Evolutionary conservation across 106 monocot species (phyloP), one percentile per base, ranked within the genome.

Genomic region (Phalaenopsis equestris): DNA sequence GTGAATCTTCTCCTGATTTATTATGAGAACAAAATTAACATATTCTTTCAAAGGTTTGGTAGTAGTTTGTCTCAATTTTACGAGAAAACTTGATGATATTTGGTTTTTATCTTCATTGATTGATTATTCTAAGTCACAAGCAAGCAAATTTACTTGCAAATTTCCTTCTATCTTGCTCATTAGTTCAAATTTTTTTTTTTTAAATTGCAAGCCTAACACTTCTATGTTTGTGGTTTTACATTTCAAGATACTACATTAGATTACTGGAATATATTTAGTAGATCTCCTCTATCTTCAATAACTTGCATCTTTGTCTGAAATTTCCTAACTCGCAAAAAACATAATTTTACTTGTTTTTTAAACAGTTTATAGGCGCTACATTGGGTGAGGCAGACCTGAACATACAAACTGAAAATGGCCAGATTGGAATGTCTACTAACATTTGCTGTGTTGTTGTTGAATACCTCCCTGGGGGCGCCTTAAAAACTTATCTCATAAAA

Each of bases 361-460:
- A 56, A 48, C 86, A 95, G 95, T 96, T 96, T 77, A 85, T 96
- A 65, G 96, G 96, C 36, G 96, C 96, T 77, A 83, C 83, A 46
- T 88, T 93, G 84, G 93, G 96, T 61, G 83, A 86, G 55, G 75
- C 77, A 67, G 93, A 88, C 78, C 42, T 91, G 61, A 93, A 81
- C 75, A 88, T 96, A 82, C 93, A 91, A 75, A 90, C 88, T 42
- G 96, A 96, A 81, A 87, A 89, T 75, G 93, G 95, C 24, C 83
- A 84, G 72, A 65, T 93, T 82, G 84, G 84, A 78, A 91, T 96
- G 85, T 93, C 93, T 24, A 90, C 74, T 75, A 96, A 88, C 80
- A 30, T 89, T 45, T 96, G 96, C 78, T 96, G 96, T 67, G 93
- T 96, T 76, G 87, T 96, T 41, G 96, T 93, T 43, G 96, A 96